Base-by-base conservation (phyloP, 306 rosid species). In the Cyamopsis tetragonoloba region DNA sequence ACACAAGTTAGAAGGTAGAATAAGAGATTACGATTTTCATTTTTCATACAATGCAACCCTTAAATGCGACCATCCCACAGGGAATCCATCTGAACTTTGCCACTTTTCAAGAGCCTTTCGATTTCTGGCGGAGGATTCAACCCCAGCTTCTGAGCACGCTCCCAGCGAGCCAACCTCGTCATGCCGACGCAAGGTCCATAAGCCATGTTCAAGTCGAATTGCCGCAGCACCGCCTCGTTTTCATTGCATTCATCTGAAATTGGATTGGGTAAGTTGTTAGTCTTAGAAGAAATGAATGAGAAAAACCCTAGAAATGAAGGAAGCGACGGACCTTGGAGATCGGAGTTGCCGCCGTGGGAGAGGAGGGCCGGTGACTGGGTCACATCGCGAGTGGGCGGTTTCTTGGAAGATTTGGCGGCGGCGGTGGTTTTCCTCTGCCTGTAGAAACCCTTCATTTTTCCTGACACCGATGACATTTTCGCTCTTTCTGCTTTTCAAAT, bases 141-240 rank as follows among this genome's bases (percentile, higher is more conserved):
- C 17, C 95, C 96, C 1, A 92, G 80, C 11, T 62, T 77, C 46
- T 51, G 66, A 4, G 98, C 98, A 7, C 96, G 89, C 70, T 92
- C 92, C 98, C 92, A 92, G 4, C 98, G 82, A 0, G 57, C 82
- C 7, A 77, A 65, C 69, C 98, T 80, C 27, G 82, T 74, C 78
- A 92, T 80, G 28, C 98, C 98, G 3, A 84, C 5, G 65, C 96
- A 92, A 1, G 98, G 98, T 5, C 98, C 98, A 11, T 80, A 92
- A 0, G 81, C 78, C 87, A 67, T 85, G 89, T 92, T 82, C 84
- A 92, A 30, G 77, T 92, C 98, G 38, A 92, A 92, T 54, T 89
- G 87, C 51, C 90, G 86, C 73, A 92, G 1, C 79, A 74, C 4
- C 23, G 43, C 70, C 83, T 92, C 98, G 26, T 18, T 56, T 50